Conservation (phyloP, 1,284 basidiomycete species). For the Rugosomyces carneus region DNA sequence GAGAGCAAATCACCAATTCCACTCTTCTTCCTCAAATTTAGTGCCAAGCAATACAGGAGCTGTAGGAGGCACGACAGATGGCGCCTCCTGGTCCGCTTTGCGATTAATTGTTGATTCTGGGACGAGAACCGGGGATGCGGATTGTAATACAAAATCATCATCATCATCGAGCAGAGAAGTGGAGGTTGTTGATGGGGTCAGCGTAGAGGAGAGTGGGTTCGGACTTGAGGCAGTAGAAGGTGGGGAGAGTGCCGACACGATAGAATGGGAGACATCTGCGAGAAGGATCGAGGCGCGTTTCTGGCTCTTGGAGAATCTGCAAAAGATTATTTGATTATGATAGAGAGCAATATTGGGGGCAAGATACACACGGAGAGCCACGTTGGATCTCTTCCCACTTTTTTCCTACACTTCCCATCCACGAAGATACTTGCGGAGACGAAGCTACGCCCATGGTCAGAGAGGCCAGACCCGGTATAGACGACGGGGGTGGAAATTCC, state of each 20-base stretch:
- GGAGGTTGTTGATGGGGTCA: slow-evolving; percentile 6
- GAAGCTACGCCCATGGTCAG: slow-evolving; percentile 20
- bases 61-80: background rate
- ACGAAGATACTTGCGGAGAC: slow-evolving; percentile 28
- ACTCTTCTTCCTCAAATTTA: background rate
- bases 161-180: slow-evolving; percentile 13
- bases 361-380: slow-evolving; percentile 44
- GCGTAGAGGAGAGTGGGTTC: slow-evolving; percentile 1
- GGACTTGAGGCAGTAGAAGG: slow-evolving; percentile 13
- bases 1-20: background rate
- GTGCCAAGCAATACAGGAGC: background rate
- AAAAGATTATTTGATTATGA: no score
- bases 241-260: slow-evolving; percentile 45
- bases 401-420: slow-evolving; percentile 53
- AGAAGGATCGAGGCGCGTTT: slow-evolving; percentile 63
- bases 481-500: slow-evolving; percentile 18
- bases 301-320: slow-evolving; percentile 53
- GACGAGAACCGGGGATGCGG: slow-evolving; percentile 12
- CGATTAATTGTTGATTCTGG: slow-evolving; percentile 5
- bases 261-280: slow-evolving; percentile 55
- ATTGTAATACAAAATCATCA: slow-evolving; percentile 2
- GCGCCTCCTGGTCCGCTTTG: background rate
- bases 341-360: no score
- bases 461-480: slow-evolving; percentile 25
- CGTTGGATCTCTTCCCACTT: slow-evolving; percentile 55